Evolutionary conservation across 2,329 filamentous ascomycete species (phyloP).

Genomic region (Onygenales sp.): DNA sequence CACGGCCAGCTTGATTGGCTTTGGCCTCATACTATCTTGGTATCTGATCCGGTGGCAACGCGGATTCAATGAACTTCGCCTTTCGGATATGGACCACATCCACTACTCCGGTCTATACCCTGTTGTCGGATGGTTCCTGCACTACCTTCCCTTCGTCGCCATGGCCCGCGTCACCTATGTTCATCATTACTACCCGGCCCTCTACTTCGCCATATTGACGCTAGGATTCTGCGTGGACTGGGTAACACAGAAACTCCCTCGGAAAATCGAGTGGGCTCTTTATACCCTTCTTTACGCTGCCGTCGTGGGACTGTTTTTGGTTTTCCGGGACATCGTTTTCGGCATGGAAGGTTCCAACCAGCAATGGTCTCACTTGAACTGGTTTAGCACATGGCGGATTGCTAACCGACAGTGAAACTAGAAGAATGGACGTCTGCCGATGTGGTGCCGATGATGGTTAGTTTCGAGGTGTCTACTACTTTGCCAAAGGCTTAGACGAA

Average conservation of each 20-base stretch:
- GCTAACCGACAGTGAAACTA: conserved; percentile 44
- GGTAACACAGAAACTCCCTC: conserved; percentile 59
- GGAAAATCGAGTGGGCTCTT: conserved; percentile 54
- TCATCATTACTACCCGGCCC: conserved; percentile 96
- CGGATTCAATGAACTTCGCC: conserved; percentile 74
- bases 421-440: background rate
- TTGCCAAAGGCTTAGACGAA: too few species aligned
- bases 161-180: conserved; percentile 99
- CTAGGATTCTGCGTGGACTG: conserved; percentile 86
- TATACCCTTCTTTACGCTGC: conserved; percentile 65
- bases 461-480: background rate
- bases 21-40: conserved; percentile 66
- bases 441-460: background rate
- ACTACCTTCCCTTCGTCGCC: conserved; percentile 90
- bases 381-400: conserved; percentile 82
- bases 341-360: conserved; percentile 81
- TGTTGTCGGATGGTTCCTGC: conserved; percentile 85
- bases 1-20: conserved; percentile 65
- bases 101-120: conserved; percentile 92
- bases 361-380: conserved; percentile 87
- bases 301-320: conserved; percentile 73
- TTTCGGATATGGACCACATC: conserved; percentile 79
- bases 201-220: conserved; percentile 91
- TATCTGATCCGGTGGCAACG: conserved; percentile 94
- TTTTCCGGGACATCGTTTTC: conserved; percentile 91